Percentiles rank a stretch among this genome's conserved stretches.
Conservation (phyloP, 768 basidiomycete genomes). For the Mrakia frigida region DNA sequence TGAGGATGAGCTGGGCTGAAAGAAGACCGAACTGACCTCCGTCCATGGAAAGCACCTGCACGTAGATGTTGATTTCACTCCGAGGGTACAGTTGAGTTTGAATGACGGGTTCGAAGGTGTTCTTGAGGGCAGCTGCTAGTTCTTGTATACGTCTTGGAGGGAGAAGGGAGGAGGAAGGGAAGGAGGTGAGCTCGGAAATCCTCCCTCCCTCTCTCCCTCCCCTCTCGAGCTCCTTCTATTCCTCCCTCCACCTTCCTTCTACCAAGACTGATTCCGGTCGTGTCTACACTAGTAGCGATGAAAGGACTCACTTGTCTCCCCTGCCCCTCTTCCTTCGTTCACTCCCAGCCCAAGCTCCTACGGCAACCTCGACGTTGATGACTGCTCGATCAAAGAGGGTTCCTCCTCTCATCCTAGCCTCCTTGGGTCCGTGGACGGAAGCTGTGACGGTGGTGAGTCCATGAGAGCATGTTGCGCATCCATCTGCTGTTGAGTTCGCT, state of each 20-base stretch:
- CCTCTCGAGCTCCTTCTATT: not conserved
- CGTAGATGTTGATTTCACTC: slow-evolving; percentile 86
- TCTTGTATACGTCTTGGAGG: slow-evolving; percentile 71
- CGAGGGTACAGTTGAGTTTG: slow-evolving; percentile 87
- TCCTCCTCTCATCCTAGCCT: slow-evolving; percentile 67
- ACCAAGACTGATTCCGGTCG: no score
- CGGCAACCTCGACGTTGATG: slow-evolving; percentile 80
- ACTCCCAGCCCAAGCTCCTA: slow-evolving; percentile 75
- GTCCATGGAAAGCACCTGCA: slow-evolving; percentile 90
- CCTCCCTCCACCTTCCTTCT: not conserved
- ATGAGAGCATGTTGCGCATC: slow-evolving; percentile 74
- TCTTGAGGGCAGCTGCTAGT: slow-evolving; percentile 76
- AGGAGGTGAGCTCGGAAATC: slow-evolving; percentile 1
- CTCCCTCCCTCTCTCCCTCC: not conserved
- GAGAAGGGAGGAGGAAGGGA: slow-evolving; percentile 21
- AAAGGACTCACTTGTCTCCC: slow-evolving; percentile 78
- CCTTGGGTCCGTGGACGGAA: slow-evolving; percentile 86
- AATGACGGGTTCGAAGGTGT: slow-evolving; percentile 93
- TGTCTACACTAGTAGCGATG: not conserved
- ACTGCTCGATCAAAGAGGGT: slow-evolving; percentile 80
- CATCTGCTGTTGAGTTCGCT: slow-evolving; percentile 60
- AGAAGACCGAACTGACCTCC: slow-evolving; percentile 51
- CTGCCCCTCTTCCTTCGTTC: slow-evolving; percentile 69
- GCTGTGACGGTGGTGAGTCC: slow-evolving; percentile 85
- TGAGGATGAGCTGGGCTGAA: not conserved